These are phyloP conservation scores for Globisporangium spinosum DNA, from an alignment of 352 stramenopile genomes.

Conservation along the genomic window DNA sequence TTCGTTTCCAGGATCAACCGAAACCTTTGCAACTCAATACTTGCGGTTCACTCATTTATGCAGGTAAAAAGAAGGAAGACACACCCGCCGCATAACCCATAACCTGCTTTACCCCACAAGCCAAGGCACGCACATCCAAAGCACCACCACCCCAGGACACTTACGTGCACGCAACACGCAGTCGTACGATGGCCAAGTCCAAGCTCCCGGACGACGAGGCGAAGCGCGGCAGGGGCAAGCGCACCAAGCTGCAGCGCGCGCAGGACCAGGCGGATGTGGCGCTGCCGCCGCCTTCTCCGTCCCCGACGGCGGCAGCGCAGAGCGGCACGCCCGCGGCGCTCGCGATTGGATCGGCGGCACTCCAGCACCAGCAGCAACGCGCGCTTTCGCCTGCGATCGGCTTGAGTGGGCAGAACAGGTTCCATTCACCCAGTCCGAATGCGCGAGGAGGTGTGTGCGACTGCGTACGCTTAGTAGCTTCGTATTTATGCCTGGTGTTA, in stretches of 20 bases:
- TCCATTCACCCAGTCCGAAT: conserved; percentile 51
- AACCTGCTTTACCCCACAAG: not conserved
- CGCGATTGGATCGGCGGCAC: conserved; percentile 14
- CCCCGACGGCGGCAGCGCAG: conserved; percentile 7
- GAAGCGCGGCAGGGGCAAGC: conserved; percentile 62
- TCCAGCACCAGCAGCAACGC: conserved; percentile 3
- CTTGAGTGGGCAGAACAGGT: conserved; percentile 26
- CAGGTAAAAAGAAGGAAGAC: conserved; percentile 11
- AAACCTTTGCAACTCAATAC: conserved; percentile 8
- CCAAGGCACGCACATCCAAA: not conserved
- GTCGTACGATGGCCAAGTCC: conserved; percentile 46
- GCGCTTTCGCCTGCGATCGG: conserved; percentile 12
- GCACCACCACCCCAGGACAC: not conserved
- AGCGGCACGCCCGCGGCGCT: conserved; percentile 6
- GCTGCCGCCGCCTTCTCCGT: conserved; percentile 16
- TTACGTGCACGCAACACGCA: not conserved
- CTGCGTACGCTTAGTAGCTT: not conserved
- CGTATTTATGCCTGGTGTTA: not conserved
- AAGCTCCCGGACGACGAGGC: conserved; percentile 58
- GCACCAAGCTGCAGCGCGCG: conserved; percentile 45
- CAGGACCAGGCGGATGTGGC: conserved; percentile 28
- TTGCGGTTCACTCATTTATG: conserved; percentile 15
- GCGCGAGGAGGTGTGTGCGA: conserved; percentile 26
- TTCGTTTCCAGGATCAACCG: not conserved
- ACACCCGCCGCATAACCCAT: not conserved